phyloP scores from a whole-genome alignment of 345 rosid species.

The Orychophragmus violaceus region DNA sequence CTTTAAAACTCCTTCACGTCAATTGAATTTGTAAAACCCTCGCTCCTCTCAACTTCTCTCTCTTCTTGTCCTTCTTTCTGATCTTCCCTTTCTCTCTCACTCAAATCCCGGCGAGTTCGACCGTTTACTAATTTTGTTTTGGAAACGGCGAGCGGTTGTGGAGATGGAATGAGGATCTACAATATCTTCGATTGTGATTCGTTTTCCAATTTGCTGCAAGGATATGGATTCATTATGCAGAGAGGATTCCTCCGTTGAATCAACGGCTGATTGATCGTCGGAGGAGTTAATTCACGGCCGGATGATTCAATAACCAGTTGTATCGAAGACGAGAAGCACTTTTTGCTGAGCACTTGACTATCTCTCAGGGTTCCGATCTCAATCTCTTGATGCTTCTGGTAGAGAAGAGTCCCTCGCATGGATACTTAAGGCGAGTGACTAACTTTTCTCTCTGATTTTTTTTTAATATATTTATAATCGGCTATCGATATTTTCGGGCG shows the following conservation, averaged over 20 bases:
- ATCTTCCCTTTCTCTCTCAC: neutral
- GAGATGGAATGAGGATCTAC: constrained; percentile 32
- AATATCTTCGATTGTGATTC: constrained; percentile 20
- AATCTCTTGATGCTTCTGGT: constrained; percentile 71
- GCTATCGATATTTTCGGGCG: neutral
- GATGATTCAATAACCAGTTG: constrained; percentile 66
- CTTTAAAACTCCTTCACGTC: too few species aligned
- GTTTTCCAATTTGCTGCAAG: constrained; percentile 38
- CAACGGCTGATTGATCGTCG: constrained; percentile 40
- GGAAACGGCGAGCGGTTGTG: too few species aligned
- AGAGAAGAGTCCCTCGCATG: constrained; percentile 92
- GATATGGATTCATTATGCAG: constrained; percentile 65
- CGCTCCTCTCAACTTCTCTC: constrained; percentile 14
- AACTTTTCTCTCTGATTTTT: neutral
- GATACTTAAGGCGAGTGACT: constrained; percentile 73
- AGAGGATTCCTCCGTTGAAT: constrained; percentile 72
- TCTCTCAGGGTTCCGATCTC: constrained; percentile 62
- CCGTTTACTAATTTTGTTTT: too few species aligned
- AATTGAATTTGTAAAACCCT: constrained; percentile 31
- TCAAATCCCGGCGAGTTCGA: constrained; percentile 9
- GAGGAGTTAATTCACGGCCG: constrained; percentile 54
- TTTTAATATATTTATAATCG: neutral
- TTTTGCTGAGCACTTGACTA: constrained; percentile 87
- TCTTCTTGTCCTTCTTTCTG: too few species aligned
- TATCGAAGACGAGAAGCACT: constrained; percentile 65